Evolutionary conservation across 768 basidiomycete genomes (phyloP).

Genomic region (Tricholoma hemisulphureum): DNA sequence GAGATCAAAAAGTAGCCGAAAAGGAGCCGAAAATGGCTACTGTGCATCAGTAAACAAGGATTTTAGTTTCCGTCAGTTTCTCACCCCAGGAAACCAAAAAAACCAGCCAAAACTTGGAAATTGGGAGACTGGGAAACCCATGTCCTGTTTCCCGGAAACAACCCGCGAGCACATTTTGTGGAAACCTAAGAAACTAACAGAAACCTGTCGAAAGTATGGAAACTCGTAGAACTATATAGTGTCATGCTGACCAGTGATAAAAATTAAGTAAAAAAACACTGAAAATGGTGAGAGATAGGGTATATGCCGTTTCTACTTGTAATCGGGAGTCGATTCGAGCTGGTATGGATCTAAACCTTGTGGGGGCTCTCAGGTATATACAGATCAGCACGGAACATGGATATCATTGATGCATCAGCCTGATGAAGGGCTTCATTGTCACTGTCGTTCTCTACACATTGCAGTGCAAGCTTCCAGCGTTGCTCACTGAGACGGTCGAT

Average conservation of each 20-base stretch:
- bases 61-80: conserved; percentile 4
- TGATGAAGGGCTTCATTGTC: conserved; percentile 1
- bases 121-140: background rate
- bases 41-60: background rate
- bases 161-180: background rate
- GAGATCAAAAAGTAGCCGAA: too few species aligned
- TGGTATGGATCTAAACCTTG: conserved; percentile 2
- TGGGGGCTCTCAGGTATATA: conserved; percentile 12
- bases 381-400: too few species aligned
- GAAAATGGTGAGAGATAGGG: background rate
- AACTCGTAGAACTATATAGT: background rate
- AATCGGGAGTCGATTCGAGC: background rate
- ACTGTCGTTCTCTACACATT: background rate
- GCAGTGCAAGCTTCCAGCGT: conserved; percentile 1
- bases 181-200: background rate
- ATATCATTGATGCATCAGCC: conserved; percentile 13
- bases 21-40: too few species aligned
- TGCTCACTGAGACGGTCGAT: conserved; percentile 5
- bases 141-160: conserved; percentile 2
- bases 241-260: background rate
- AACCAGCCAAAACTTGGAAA: conserved; percentile 2
- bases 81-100: conserved; percentile 2
- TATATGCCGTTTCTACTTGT: background rate
- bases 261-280: background rate
- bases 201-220: conserved; percentile 3